Base-by-base conservation (phyloP, 1,284 basidiomycete species). In the Tilletia setariae region DNA sequence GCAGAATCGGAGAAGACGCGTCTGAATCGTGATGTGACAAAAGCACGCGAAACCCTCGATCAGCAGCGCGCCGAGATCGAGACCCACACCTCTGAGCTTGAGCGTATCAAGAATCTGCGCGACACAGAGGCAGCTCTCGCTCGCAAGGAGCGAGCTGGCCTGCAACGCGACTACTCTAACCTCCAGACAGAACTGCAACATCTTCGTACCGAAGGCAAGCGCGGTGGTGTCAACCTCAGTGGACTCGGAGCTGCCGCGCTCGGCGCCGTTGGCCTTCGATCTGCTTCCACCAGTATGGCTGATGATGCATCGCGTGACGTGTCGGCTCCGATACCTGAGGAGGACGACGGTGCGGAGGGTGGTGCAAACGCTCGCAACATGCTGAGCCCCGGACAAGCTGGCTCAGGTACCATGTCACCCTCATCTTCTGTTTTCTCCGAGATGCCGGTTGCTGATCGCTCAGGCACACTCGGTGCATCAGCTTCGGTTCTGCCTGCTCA, bases 161-260 rank as follows among this genome's bases (percentile, higher is more conserved):
- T 97, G 43, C 89, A 90, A 75, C 88, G 95, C 69, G 94, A 98
- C 82, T 94, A 94, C 83, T 90, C 89, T 49, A 95, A 98, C 77
- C 85, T 98, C 15, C 90, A 95, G 80, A 87, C 89, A 72, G 86
- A 89, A 19, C 85, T 97, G 42, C 84, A 84, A 42, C 91, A 92
- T 70, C 85, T 87, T 7, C 84, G 92, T 80, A 91, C 90, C 0
- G 91, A 93, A 64, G 65, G 40, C 44, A 30, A 46, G 42, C 49
- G 56, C 16, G 16, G 30, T 19, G 68, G 68, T 21, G 59, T 62
- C 44, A 69, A 65, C 40, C 32, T 23, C 61, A 64, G 67, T 46
- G 28, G 28, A 35, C 1, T 61, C 15, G 56, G 56, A 16, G 56
- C 15, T 1, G 35, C 35, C 35, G 32, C 25, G 7, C 30, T 61